Conservation (phyloP, 345 rosid genomes). For the Carallia brachiata region DNA sequence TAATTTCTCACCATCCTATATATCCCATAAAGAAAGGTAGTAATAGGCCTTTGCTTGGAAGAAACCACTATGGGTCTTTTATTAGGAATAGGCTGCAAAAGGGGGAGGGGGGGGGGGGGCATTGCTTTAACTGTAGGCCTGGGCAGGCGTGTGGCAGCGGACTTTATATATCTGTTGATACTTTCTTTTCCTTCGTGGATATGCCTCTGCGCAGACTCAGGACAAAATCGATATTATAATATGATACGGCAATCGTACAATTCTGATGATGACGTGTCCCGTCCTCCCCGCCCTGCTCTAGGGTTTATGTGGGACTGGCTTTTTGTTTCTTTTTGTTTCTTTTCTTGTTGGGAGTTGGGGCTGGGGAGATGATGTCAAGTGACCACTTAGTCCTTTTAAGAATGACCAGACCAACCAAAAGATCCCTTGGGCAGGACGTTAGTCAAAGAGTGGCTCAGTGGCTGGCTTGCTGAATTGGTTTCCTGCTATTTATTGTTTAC, state of each 20-base stretch:
- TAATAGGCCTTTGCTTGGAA: conserved; percentile 50
- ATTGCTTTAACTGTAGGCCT: not conserved
- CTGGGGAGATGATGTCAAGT: conserved; percentile 10
- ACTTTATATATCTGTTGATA: not conserved
- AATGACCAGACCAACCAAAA: too few relatives aligned
- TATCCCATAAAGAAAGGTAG: too few relatives aligned
- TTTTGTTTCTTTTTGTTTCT: not conserved
- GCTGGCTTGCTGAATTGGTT: too few relatives aligned
- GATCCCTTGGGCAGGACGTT: too few relatives aligned
- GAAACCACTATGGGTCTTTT: conserved; percentile 34
- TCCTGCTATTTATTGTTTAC: too few relatives aligned
- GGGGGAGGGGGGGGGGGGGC: too few relatives aligned
- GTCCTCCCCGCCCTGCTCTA: conserved; percentile 11
- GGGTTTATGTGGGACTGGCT: conserved; percentile 4
- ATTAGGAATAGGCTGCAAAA: too few relatives aligned
- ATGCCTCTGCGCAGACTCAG: too few relatives aligned
- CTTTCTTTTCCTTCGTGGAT: too few relatives aligned
- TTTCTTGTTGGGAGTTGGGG: not conserved
- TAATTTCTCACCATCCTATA: too few relatives aligned
- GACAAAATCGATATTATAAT: too few relatives aligned
- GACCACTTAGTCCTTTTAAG: not conserved
- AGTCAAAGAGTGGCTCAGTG: too few relatives aligned
- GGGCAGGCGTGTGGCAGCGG: conserved; percentile 11
- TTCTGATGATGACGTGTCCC: conserved; percentile 24
- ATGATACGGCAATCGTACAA: conserved; percentile 26